Conservation (phyloP, 1,284 basidiomycete genomes). For the Sphaerobolus stellatus region DNA sequence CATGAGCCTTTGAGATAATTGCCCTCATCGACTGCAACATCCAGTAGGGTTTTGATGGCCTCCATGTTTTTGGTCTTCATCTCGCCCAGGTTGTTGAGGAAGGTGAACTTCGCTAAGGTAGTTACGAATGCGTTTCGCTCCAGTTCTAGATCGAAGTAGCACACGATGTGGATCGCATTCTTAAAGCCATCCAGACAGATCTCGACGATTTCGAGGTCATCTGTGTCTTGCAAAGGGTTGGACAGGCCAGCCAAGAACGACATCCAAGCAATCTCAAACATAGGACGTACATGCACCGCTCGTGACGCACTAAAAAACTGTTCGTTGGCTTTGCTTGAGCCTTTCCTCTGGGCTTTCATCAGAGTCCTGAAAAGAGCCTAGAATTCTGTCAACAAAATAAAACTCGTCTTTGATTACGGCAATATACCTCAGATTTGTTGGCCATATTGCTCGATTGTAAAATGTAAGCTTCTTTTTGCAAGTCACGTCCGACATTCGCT, state of each 20-base stretch:
- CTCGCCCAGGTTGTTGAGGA: constrained; percentile 93
- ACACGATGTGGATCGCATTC: constrained; percentile 88
- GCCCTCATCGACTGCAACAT: constrained; percentile 91
- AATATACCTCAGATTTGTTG: constrained; percentile 84
- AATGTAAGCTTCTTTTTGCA: constrained; percentile 93
- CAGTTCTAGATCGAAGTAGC: constrained; percentile 93
- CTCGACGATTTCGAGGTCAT: constrained; percentile 88
- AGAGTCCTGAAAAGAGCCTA: constrained; percentile 88
- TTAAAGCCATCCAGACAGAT: constrained; percentile 95
- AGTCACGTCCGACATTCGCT: constrained; percentile 85
- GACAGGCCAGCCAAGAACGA: constrained; percentile 92
- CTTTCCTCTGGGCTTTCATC: constrained; percentile 83
- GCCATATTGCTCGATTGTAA: constrained; percentile 94
- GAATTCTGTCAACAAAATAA: neutral
- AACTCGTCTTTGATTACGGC: neutral
- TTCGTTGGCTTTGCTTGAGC: constrained; percentile 62
- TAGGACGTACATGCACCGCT: constrained; percentile 91
- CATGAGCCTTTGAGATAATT: constrained; percentile 94
- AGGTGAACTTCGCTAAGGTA: constrained; percentile 96
- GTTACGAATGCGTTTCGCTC: constrained; percentile 96
- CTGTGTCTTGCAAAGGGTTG: constrained; percentile 87
- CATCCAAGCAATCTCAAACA: constrained; percentile 99
- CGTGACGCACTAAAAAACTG: constrained; percentile 95
- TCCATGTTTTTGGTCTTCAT: constrained; percentile 99
- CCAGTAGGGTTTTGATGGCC: constrained; percentile 90